Percentiles rank a stretch among this genome's conserved stretches.
Conservation (phyloP, 331 rosid species). For the Saraca asoca region DNA sequence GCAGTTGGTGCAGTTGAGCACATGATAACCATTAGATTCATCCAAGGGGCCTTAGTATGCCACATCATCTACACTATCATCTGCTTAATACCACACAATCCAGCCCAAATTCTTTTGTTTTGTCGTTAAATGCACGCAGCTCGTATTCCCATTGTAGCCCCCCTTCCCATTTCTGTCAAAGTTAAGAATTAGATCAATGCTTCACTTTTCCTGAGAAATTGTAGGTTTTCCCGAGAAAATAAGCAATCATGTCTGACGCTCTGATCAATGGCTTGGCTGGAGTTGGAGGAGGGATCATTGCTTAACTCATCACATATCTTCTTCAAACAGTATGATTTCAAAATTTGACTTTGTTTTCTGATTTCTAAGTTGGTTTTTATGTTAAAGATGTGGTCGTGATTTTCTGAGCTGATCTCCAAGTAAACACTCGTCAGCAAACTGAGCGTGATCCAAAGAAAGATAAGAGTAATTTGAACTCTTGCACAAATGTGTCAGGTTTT, state of each 20-base stretch:
- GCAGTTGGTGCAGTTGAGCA: too few relatives aligned
- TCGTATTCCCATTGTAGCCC: too few relatives aligned
- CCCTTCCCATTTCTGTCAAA: background rate
- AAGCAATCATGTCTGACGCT: constrained; percentile 80
- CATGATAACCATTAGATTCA: too few relatives aligned
- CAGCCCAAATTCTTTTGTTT: too few relatives aligned
- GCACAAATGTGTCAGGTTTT: constrained; percentile 73
- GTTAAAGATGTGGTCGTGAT: background rate
- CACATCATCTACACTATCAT: too few relatives aligned
- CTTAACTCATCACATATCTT: constrained; percentile 95
- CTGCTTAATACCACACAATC: too few relatives aligned
- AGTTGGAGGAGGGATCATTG: constrained; percentile 98
- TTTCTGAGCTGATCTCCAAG: constrained; percentile 52
- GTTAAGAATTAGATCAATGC: too few relatives aligned
- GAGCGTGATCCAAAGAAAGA: constrained; percentile 76
- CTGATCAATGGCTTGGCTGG: constrained; percentile 96
- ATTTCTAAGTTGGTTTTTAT: background rate
- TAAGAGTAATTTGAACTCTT: constrained; percentile 57
- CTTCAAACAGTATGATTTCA: constrained; percentile 73
- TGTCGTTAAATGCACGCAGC: too few relatives aligned
- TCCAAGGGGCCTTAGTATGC: too few relatives aligned
- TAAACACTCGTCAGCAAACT: constrained; percentile 96
- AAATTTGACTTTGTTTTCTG: background rate
- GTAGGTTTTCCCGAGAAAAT: constrained; percentile 36
- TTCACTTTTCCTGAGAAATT: background rate